Base-by-base conservation (phyloP, 2,329 filamentous ascomycete genomes). In the Alternaria triticina region DNA sequence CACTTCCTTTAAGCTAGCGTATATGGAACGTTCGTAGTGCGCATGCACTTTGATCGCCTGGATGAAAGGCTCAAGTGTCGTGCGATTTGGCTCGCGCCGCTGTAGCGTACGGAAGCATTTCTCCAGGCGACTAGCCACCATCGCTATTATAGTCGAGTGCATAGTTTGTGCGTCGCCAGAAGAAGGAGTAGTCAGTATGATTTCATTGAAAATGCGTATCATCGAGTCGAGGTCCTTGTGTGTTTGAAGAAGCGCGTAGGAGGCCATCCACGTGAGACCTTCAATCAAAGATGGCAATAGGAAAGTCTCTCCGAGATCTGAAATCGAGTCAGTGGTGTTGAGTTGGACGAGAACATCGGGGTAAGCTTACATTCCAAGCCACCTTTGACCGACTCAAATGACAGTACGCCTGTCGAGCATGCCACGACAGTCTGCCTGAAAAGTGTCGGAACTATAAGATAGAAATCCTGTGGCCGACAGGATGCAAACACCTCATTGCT, bases 391-490 rank as follows among this genome's bases (percentile, higher is more conserved):
- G 85, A 87, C 43, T 94, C 90, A 47, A 93, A 87, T 1, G 86
- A 86, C 5, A 96, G 79, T 44, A 87, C 84, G 6, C 88, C 88
- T 2, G 85, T 85, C n/a, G 87, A 87, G 68, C 89, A 89, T 1
- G 91, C 92, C 36, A 91, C 82, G 0, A 93, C 87, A 45, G 91
- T 92, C 69, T 93, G 90, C 68, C 90, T 86, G 74, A 95, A 94
- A 0, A 96, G 81, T 0, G 91, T 90, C 1, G 93, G 91, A 13
- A 94, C 88, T 5, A 96, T 84, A 17, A 92, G 82, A 71, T 95
- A 95, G 75, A 96, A 96, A 43, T 94, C 89, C 73, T 94, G 92
- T 1, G 93, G 93, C 2, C 90, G 89, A 70, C 92, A 96, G 1
- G 91, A 91, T 9, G 91, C 90, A 87, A 95, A 92, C 8, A 95